Evolutionary conservation across 2,329 filamentous ascomycete species (phyloP), one percentile per base, ranked within the genome.

Genomic region (Hypomyces perniciosus): DNA sequence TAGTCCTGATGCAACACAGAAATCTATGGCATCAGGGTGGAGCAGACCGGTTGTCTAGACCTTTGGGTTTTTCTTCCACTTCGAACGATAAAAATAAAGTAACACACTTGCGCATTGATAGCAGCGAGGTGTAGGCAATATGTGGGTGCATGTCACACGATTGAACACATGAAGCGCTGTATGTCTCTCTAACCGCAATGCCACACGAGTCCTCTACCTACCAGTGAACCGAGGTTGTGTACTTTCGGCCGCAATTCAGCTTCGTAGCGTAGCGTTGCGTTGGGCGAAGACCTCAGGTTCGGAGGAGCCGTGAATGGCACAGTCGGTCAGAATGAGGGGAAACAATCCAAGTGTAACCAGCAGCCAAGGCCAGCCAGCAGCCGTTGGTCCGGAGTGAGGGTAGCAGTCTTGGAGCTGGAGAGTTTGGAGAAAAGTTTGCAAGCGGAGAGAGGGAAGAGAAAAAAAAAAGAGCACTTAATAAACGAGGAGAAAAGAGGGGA

Each of bases 11-110:
- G 69, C 68, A 77, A 77, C 76, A 81, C 73, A 68, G 47, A 59
- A 52, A 57, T 77, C 74, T 71, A 76, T 78, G 73, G 70, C 72
- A 76, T 70, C 79, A 80, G 80, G 80, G 80, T 83, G 80, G 80
- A 83, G 75, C 71, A 76, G 79, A 80, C 78, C 65, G 80, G 80
- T 78, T 83, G 80, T 83, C 80, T 82, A 82, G 79, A 78, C 80
- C 79, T 67, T 75, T 67, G 68, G 70, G 63, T 81, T 76, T 61
- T 74, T 82, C 77, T 83, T 76, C 79, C 80, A 82, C 78, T 78
- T 76, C 77, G 78, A 81, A 73, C 70, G 71, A 73, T 62, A 74
- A 72, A 66, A 69, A 68, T 66, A 64, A 78, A 79, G 74, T 79
- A 72, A 81, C 79, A 77, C 72, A 68, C 73, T 68, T 72, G 76